Percentiles rank a stretch among this genome's conserved stretches.
Conservation (phyloP, 495 filamentous ascomycete genomes). For the Amorphotheca resinae region DNA sequence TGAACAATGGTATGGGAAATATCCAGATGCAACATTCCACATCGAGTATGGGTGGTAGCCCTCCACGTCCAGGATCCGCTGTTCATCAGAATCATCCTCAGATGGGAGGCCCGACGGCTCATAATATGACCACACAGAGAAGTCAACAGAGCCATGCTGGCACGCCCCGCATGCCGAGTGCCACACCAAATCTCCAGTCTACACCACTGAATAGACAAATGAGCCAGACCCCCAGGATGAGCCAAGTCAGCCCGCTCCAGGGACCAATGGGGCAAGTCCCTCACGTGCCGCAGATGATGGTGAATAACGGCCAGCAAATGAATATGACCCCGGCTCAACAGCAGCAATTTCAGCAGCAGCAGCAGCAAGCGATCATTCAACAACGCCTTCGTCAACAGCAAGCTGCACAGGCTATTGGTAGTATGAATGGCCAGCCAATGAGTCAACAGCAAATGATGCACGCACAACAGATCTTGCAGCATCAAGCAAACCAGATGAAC, state of each 20-base stretch:
- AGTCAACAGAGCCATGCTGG: conserved; percentile 75
- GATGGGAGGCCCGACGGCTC: conserved; percentile 46
- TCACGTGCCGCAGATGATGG: conserved; percentile 36
- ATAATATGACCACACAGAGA: conserved; percentile 61
- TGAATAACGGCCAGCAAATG: conserved; percentile 21
- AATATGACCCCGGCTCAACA: conserved; percentile 4
- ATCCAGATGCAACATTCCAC: conserved; percentile 71
- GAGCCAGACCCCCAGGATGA: conserved; percentile 60
- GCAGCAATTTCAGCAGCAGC: conserved; percentile 27
- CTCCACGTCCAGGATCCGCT: conserved; percentile 63
- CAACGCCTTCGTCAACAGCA: conserved; percentile 22
- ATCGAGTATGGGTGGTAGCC: conserved; percentile 68
- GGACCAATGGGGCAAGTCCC: conserved; percentile 45
- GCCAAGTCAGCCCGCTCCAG: conserved; percentile 54
- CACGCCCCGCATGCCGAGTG: conserved; percentile 69
- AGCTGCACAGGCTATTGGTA: conserved; percentile 13
- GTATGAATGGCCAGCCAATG: conserved; percentile 21
- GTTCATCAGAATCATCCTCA: conserved; percentile 54
- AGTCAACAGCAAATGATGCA: conserved; percentile 22
- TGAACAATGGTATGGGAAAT: conserved; percentile 44
- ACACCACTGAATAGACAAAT: conserved; percentile 58
- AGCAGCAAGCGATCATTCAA: conserved; percentile 18
- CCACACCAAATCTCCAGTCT: conserved; percentile 68
- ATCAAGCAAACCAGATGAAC: conserved; percentile 20
- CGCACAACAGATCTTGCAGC: conserved; percentile 12